Conservation (phyloP, 768 basidiomycete genomes). For the Tulasnella sp. region DNA sequence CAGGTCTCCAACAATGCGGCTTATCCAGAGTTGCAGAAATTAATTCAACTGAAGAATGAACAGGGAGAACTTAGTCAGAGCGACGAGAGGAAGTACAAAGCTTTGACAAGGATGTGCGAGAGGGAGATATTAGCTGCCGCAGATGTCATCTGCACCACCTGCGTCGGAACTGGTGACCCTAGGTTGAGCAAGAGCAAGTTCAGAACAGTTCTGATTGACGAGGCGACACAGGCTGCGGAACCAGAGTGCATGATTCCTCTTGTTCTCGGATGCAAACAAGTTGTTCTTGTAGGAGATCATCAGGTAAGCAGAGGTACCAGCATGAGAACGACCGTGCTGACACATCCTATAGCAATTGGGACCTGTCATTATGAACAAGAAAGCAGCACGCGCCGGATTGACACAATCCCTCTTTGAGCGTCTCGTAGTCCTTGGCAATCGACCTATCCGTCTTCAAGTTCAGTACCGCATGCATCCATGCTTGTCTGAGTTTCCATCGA, state of each 20-base stretch:
- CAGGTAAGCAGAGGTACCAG: constrained; percentile 26
- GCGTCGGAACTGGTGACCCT: constrained; percentile 95
- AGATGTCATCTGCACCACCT: constrained; percentile 97
- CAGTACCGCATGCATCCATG: constrained; percentile 99
- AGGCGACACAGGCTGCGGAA: constrained; percentile 96
- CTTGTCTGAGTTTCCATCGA: constrained; percentile 96
- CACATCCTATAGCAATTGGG: constrained; percentile 61
- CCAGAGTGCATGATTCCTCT: constrained; percentile 99
- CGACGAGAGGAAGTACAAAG: constrained; percentile 97
- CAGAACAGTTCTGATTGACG: constrained; percentile 94
- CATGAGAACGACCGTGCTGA: constrained; percentile 2
- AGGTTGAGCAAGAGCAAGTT: constrained; percentile 95
- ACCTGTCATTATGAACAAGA: constrained; percentile 99
- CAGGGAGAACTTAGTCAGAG: constrained; percentile 94
- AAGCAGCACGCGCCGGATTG: constrained; percentile 95
- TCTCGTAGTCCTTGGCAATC: constrained; percentile 85
- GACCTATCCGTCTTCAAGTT: constrained; percentile 95
- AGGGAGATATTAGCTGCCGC: constrained; percentile 92
- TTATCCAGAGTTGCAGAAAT: constrained; percentile 92
- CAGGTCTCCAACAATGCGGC: constrained; percentile 96
- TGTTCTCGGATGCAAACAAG: constrained; percentile 95
- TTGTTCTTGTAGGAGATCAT: constrained; percentile 94
- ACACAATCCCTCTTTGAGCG: constrained; percentile 98
- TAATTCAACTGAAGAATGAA: constrained; percentile 94
- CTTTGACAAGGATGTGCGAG: constrained; percentile 86